Evolutionary conservation across 192 early-diverging fungal species (phyloP).

Genomic region (Linnemannia elongata): DNA sequence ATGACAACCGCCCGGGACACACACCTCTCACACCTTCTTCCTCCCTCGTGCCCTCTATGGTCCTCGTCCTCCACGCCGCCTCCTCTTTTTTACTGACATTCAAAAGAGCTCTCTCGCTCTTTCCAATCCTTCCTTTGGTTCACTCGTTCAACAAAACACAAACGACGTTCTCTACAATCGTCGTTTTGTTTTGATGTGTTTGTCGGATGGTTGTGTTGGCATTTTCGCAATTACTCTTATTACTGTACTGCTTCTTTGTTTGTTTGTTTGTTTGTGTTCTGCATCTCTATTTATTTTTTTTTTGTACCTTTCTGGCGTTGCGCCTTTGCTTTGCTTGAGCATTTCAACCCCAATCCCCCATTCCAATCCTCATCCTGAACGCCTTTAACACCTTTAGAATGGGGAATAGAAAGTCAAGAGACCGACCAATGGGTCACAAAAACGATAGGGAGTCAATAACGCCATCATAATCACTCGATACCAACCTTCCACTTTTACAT

Average conservation of each 20-base stretch:
- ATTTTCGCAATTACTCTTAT: not conserved
- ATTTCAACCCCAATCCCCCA: not conserved
- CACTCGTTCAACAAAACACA: too few species aligned
- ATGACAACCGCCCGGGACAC: constrained; percentile 3
- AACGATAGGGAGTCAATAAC: not conserved
- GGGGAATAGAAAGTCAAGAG: not conserved
- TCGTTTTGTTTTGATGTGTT: not conserved
- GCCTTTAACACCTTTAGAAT: not conserved
- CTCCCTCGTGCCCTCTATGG: not conserved
- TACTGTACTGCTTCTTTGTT: not conserved
- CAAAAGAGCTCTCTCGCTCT: not conserved
- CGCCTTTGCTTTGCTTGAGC: not conserved
- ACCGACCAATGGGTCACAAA: not conserved
- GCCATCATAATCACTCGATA: not conserved
- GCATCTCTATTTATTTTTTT: too few species aligned
- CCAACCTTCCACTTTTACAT: too few species aligned
- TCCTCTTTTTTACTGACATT: not conserved
- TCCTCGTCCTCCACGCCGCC: not conserved
- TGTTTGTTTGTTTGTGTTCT: too few species aligned
- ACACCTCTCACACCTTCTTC: not conserved
- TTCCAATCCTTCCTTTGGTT: too few species aligned
- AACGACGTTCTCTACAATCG: not conserved
- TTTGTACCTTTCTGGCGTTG: not conserved
- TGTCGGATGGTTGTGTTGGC: not conserved
- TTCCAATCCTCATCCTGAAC: not conserved